These are phyloP conservation scores for Metschnikowia kunwiensis DNA, from an alignment of 805 yeast genomes.

Conservation along the genomic window DNA sequence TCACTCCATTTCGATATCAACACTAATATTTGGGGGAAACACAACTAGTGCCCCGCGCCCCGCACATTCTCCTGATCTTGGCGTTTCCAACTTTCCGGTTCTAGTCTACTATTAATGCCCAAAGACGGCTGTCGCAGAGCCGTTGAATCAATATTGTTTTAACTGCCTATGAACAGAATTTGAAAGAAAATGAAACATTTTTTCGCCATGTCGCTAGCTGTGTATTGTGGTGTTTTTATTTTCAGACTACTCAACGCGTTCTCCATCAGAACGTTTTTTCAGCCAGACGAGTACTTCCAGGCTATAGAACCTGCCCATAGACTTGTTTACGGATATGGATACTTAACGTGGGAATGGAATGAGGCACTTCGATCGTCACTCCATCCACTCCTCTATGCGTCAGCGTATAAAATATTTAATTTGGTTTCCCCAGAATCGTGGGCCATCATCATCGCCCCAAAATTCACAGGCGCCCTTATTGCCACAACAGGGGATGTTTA, in stretches of 20 bases:
- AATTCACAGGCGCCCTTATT: slow-evolving; percentile 61
- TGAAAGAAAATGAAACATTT: neutral
- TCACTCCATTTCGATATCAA: too few species aligned
- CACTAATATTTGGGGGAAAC: too few species aligned
- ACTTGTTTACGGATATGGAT: slow-evolving; percentile 74
- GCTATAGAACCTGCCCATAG: slow-evolving; percentile 87
- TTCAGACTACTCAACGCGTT: slow-evolving; percentile 63
- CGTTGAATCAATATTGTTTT: too few species aligned
- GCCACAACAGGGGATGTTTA: slow-evolving; percentile 72
- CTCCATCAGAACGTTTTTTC: slow-evolving; percentile 73
- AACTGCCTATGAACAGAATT: neutral
- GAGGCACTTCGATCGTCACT: slow-evolving; percentile 69
- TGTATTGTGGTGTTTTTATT: slow-evolving; percentile 9
- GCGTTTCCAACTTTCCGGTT: too few species aligned
- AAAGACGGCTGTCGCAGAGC: too few species aligned
- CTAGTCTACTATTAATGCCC: too few species aligned
- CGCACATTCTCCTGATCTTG: too few species aligned
- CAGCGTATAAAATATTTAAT: slow-evolving; percentile 35
- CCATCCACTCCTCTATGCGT: slow-evolving; percentile 72
- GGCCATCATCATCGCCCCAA: slow-evolving; percentile 56
- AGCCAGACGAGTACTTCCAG: slow-evolving; percentile 96
- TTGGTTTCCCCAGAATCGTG: slow-evolving; percentile 11
- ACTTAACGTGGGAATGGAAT: slow-evolving; percentile 93
- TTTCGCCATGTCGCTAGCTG: slow-evolving; percentile 2
- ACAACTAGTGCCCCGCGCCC: too few species aligned